Percentiles rank a stretch among this genome's conserved stretches.
phyloP scores from a whole-genome alignment of 2,329 filamentous ascomycete genomes.

The Sporothrix protearum region DNA sequence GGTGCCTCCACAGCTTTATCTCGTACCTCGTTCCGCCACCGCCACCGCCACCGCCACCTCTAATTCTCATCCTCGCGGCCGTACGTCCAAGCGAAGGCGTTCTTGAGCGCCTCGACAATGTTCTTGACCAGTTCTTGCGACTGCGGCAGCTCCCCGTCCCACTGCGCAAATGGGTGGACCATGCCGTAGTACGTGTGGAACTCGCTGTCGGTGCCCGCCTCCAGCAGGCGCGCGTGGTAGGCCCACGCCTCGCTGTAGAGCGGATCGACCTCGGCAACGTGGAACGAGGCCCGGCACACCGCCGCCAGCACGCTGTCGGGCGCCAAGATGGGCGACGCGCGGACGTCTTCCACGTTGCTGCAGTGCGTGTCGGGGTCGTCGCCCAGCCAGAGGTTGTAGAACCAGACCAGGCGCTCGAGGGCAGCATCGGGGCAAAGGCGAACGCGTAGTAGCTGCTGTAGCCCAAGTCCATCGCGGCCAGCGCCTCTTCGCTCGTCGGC shows the following conservation, averaged over 20 bases:
- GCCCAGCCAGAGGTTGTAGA: conserved; percentile 26
- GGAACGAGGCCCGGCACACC: conserved; percentile 19
- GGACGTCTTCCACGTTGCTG: not conserved
- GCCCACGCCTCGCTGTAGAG: conserved; percentile 18
- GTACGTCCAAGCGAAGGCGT: too few species aligned
- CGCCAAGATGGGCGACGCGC: conserved; percentile 22
- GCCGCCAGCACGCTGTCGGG: not conserved
- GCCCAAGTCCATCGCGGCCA: not conserved
- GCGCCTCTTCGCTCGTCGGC: not conserved
- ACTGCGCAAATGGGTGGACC: conserved; percentile 25
- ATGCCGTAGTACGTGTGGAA: conserved; percentile 20
- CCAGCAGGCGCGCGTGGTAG: conserved; percentile 21
- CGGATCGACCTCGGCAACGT: conserved; percentile 23
- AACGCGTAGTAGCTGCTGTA: conserved; percentile 22
- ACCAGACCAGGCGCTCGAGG: conserved; percentile 25
- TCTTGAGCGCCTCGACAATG: not conserved
- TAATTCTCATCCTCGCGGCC: too few species aligned
- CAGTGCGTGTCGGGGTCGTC: conserved; percentile 3
- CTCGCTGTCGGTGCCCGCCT: not conserved
- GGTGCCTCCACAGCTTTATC: too few species aligned
- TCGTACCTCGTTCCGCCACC: too few species aligned
- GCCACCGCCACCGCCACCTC: too few species aligned
- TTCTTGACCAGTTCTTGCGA: conserved; percentile 15
- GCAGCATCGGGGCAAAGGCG: conserved; percentile 25
- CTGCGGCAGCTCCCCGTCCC: conserved; percentile 22